Evolutionary conservation across 306 rosid species (phyloP).

Genomic region (Gastrolobium villosum): DNA sequence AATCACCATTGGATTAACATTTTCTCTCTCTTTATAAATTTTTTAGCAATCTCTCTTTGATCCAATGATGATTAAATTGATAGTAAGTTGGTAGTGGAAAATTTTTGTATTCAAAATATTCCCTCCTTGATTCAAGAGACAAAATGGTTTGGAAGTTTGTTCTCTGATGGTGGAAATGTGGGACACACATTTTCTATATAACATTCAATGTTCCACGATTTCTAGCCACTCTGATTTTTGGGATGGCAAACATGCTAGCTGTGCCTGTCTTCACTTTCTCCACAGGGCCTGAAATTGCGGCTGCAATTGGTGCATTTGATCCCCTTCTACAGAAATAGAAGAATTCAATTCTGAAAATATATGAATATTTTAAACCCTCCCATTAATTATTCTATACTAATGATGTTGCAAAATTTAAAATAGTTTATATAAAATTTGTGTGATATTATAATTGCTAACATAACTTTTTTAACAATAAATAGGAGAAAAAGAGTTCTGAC

Average conservation of each 20-base stretch:
- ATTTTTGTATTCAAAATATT: too few species aligned
- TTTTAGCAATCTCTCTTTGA: too few species aligned
- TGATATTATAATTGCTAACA: not conserved
- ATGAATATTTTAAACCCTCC: not conserved
- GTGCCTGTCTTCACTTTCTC: constrained; percentile 39
- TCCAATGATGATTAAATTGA: too few species aligned
- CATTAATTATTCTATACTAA: not conserved
- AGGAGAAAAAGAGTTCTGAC: not conserved
- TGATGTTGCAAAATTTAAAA: not conserved
- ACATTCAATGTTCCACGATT: constrained; percentile 4
- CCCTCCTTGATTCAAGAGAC: constrained; percentile 23
- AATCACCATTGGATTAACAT: too few species aligned
- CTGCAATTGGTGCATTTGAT: constrained; percentile 30
- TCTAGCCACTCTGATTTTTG: constrained; percentile 36
- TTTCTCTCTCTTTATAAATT: too few species aligned
- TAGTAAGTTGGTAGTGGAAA: too few species aligned
- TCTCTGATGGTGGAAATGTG: constrained; percentile 36
- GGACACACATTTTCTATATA: constrained; percentile 27
- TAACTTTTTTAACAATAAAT: not conserved
- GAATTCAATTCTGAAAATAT: not conserved
- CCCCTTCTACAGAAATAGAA: not conserved
- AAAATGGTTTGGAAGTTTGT: constrained; percentile 46
- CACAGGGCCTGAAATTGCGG: constrained; percentile 44
- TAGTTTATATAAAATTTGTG: not conserved
- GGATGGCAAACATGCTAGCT: constrained; percentile 39